Evolutionary conservation across 2,329 filamentous ascomycete genomes (phyloP), one percentile per base, ranked within the genome.

Genomic region (Ascosphaera apis): DNA sequence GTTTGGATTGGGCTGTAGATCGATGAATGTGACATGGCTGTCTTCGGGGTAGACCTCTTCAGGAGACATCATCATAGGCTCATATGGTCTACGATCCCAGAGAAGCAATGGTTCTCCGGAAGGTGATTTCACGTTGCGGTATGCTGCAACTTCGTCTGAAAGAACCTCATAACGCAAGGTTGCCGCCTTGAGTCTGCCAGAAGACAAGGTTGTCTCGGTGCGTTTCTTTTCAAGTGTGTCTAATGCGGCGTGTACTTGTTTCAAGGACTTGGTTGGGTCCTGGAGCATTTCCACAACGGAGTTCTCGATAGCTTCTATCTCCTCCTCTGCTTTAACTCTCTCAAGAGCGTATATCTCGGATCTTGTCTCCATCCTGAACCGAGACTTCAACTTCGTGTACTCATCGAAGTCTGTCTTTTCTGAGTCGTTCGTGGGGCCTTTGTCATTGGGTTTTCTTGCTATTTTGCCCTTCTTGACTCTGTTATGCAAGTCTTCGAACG

Each of bases 51-150:
- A 80, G 46, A 81, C 75, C 43, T 91, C 83, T 1, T 64, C 47
- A 0, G 53, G 36, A 3, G 58, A 40, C 2, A 69, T 65, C 16
- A 58, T 52, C 12, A 92, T 58, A 0, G 81, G 77, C 46, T 91
- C 80, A 46, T 69, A 72, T 2, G 60, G 55, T 12, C 83, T 71
- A 1, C 66, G 63, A 51, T 91, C 81, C 70, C 74, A 84, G 17
- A 61, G 46, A 3, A 86, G 52, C 1, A 63, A 45, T 0, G 70
- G 66, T 1, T 51, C 64, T 58, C 35, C 55, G 17, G 15, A 12
- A 30, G 27, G 27, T 11, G 27, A 30, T 5, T 13, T 5, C 27
- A 13, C n/a, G 27, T 30, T 30, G 27, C n/a, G n/a, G n/a, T 30
- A 30, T 4, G 27, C 27, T 4, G 27, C 27, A 4, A 30, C n/a